phyloP scores from a whole-genome alignment of 768 basidiomycete genomes.

The Naganishia antarctica region DNA sequence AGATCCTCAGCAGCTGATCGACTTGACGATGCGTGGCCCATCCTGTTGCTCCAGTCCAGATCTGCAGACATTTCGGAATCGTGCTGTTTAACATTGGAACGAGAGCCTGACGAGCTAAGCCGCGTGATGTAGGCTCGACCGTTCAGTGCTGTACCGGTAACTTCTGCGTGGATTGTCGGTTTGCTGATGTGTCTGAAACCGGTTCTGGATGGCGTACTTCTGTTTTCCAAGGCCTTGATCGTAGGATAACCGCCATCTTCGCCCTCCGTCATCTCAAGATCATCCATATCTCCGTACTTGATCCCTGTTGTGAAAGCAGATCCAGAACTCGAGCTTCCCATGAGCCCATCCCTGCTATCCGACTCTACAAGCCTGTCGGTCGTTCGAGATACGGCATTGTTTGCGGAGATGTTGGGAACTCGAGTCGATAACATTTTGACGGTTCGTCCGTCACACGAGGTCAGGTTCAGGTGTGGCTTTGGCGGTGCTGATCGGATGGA shows the following conservation, averaged over 20 bases:
- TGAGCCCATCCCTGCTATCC: not conserved
- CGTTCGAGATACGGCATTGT: not conserved
- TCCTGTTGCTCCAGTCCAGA: constrained; percentile 22
- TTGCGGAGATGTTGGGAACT: not conserved
- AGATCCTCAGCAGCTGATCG: constrained; percentile 19
- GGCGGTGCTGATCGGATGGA: constrained; percentile 18
- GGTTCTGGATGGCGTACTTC: not conserved
- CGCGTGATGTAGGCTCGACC: constrained; percentile 21
- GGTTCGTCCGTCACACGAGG: not conserved
- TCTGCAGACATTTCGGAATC: constrained; percentile 25
- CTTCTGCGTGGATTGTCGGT: constrained; percentile 1
- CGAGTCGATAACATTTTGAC: not conserved
- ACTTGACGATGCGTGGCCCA: not conserved
- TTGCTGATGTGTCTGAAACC: not conserved
- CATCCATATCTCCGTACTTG: constrained; percentile 9
- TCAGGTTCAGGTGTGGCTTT: not conserved
- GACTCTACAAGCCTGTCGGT: not conserved
- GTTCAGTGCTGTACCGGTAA: constrained; percentile 2
- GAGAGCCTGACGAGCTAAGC: not conserved
- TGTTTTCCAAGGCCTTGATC: constrained; percentile 11
- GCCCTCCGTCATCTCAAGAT: constrained; percentile 25
- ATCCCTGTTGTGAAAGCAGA: not conserved
- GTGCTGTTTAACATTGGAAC: not conserved
- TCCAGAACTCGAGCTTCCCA: constrained; percentile 23
- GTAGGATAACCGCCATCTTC: constrained; percentile 19